A percentile compares a stretch with the other conserved stretches of the same genome.
phyloP scores from a whole-genome alignment of 139 green algal genomes.

The Nannochloris sp. region DNA sequence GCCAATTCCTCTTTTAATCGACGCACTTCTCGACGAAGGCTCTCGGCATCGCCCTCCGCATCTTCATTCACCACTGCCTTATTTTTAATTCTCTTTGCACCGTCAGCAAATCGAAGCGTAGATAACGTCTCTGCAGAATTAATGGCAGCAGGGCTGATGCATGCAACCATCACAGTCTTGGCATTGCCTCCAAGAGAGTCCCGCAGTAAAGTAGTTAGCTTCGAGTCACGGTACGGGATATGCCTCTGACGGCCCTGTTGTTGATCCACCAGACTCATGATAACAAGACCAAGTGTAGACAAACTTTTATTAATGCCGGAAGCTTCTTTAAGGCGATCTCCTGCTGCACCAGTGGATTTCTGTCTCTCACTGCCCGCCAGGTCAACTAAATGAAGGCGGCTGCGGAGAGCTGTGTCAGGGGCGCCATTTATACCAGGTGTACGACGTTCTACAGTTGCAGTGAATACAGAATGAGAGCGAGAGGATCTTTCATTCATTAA shows the following conservation, averaged over 20 bases:
- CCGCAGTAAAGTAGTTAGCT: conserved; percentile 96
- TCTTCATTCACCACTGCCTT: conserved; percentile 67
- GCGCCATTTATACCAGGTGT: conserved; percentile 34
- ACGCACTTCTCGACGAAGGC: conserved; percentile 54
- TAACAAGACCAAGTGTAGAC: conserved; percentile 75
- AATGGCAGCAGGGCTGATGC: conserved; percentile 58
- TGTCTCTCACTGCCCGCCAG: conserved; percentile 89
- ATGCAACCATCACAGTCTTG: conserved; percentile 91
- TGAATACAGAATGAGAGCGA: conserved; percentile 89
- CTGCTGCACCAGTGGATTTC: conserved; percentile 53
- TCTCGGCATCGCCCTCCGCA: conserved; percentile 37
- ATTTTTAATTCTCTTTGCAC: conserved; percentile 90
- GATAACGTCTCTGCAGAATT: conserved; percentile 72
- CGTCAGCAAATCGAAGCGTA: conserved; percentile 82
- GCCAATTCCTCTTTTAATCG: conserved; percentile 40
- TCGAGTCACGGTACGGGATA: conserved; percentile 92
- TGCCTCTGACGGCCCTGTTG: conserved; percentile 54
- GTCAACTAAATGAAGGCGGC: conserved; percentile 91
- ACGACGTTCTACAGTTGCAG: conserved; percentile 47
- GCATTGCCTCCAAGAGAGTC: conserved; percentile 90
- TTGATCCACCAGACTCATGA: conserved; percentile 71
- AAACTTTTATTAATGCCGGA: conserved; percentile 94
- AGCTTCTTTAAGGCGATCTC: conserved; percentile 87
- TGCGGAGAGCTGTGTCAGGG: conserved; percentile 33
- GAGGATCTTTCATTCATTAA: conserved; percentile 80